Evolutionary conservation across 2,329 filamentous ascomycete species (phyloP), one percentile per base, ranked within the genome.

Genomic region (Pseudogymnoascus sp.): DNA sequence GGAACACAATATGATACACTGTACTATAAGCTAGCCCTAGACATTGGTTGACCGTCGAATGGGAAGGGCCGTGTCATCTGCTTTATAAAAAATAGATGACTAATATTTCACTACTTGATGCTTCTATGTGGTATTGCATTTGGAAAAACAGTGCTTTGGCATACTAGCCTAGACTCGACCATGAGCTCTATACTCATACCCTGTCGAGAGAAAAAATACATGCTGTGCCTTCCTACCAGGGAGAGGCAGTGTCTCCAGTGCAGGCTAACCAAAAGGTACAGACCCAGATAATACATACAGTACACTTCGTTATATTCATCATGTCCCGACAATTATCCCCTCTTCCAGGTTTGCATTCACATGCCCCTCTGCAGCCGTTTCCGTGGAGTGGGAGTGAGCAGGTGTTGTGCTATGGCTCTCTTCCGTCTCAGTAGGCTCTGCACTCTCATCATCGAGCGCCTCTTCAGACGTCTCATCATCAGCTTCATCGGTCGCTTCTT

Each of bases 401-500:
- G n/a, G 51, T 2, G n/a, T 26, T 21, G 26, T 57, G 16, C 51
- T 57, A 16, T 57, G 23, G 29, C 51, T 57, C 29, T 57, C 16
- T 31, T 57, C 51, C 51, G 29, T 34, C 51, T 36, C 51, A 21
- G 29, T 57, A 2, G 29, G 16, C 3, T 57, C 29, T 54, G 3
- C 23, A 16, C 8, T 16, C 23, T 31, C 47, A 16, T 51, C 23
- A 29, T 51, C 7, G 4, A 14, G 12, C 7, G 16, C 39, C 16
- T 42, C 39, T 18, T 42, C 8, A 42, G 39, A 42, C n/a, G 7
- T 26, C 57, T 36, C 29, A 23, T 16, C n/a, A 14, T n/a, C 8
- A 3, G 18, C 36, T 14, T 60, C 26, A 39, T 34, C 54, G 2
- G 54, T 10, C n/a, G 21, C 21, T 23, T 73, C 70, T 0, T 40